These are phyloP conservation scores for Clonostachys chloroleuca DNA, from an alignment of 2,329 filamentous ascomycete genomes.

Conservation along the genomic window DNA sequence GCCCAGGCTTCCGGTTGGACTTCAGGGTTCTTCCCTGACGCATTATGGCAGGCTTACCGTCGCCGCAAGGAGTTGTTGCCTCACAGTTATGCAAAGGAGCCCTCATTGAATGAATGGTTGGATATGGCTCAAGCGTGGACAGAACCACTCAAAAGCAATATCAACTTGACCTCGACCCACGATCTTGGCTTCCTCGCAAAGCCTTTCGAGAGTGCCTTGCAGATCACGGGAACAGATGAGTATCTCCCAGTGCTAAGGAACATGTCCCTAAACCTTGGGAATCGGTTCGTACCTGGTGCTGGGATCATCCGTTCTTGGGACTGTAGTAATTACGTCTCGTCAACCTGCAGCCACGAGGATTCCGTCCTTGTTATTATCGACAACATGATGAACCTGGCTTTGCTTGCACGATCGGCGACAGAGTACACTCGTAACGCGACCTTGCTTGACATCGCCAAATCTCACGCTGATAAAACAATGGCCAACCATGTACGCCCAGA, in stretches of 20 bases:
- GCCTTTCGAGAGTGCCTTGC: constrained; percentile 15
- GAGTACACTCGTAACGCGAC: constrained; percentile 17
- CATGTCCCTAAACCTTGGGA: no score
- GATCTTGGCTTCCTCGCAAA: constrained; percentile 38
- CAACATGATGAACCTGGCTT: constrained; percentile 34
- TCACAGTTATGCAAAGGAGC: no score
- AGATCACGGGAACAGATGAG: no score
- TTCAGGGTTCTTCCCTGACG: no score
- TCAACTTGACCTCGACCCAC: constrained; percentile 26
- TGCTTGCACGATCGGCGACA: constrained; percentile 32
- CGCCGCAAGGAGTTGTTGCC: no score
- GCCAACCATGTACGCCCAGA: constrained; percentile 31
- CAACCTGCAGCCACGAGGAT: no score
- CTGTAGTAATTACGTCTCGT: not conserved
- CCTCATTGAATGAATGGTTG: no score
- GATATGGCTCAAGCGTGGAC: constrained; percentile 22
- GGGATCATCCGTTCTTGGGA: constrained; percentile 35
- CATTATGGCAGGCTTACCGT: no score
- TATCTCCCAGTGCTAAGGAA: no score
- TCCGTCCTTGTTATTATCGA: constrained; percentile 29
- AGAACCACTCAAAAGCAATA: constrained; percentile 24
- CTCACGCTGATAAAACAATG: constrained; percentile 31
- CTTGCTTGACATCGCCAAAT: constrained; percentile 25
- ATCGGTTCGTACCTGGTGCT: no score
- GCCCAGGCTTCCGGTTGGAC: no score